Evolutionary conservation across 306 rosid genomes (phyloP).

Genomic region (Canavalia gladiata): DNA sequence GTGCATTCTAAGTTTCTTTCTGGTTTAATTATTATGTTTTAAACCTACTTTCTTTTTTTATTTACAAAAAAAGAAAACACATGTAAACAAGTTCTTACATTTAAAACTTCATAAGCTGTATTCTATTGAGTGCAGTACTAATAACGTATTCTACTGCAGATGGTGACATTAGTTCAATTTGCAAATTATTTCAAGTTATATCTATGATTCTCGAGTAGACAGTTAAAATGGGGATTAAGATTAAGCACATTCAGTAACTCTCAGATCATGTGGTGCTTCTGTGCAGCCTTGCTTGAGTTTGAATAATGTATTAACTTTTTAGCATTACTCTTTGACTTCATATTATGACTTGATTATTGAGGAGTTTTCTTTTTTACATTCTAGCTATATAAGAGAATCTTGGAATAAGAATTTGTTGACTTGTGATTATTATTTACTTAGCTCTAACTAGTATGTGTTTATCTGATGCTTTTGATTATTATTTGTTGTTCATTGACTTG

Average conservation of each 20-base stretch:
- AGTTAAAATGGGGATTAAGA: conserved; percentile 15
- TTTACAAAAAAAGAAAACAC: not conserved
- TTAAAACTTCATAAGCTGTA: not conserved
- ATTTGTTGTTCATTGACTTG: conserved; percentile 29
- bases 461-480: conserved; percentile 7
- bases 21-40: not conserved
- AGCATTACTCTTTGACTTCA: not conserved
- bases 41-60: not conserved
- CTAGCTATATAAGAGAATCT: conserved; percentile 20
- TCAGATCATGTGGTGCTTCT: not conserved
- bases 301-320: not conserved
- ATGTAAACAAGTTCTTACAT: not conserved
- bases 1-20: not conserved
- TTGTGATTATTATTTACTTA: conserved; percentile 24
- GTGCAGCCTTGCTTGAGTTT: not conserved
- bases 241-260: not conserved
- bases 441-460: not conserved
- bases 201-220: conserved; percentile 15
- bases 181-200: not conserved
- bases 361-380: conserved; percentile 20
- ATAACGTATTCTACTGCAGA: not conserved
- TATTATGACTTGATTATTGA: conserved; percentile 21
- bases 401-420: conserved; percentile 9
- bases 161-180: not conserved
- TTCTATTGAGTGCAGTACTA: not conserved